Percentiles rank a stretch among this genome's conserved stretches.
Conservation (phyloP, 257 asterid genomes). For the Ligustrum vulgare region DNA sequence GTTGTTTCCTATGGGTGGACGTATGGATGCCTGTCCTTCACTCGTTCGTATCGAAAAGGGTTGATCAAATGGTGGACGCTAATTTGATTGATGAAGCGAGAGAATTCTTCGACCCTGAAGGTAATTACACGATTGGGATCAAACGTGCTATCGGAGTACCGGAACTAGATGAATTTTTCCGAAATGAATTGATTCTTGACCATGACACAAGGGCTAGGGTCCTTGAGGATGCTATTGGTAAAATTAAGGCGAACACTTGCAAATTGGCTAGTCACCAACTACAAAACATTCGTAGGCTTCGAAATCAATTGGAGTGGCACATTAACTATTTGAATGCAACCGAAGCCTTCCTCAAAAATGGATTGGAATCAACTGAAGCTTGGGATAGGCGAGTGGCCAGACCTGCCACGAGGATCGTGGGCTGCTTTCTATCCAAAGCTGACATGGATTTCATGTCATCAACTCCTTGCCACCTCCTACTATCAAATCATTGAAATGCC, state of each 20-base stretch:
- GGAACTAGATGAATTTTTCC: constrained; percentile 57
- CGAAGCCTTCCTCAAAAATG: constrained; percentile 56
- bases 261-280: constrained; percentile 52
- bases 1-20: constrained; percentile 73
- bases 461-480: constrained; percentile 25
- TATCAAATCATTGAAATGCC: background rate
- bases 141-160: constrained; percentile 78
- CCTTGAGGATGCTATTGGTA: constrained; percentile 44
- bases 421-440: constrained; percentile 37
- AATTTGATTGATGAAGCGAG: constrained; percentile 63
- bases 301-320: constrained; percentile 42
- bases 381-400: constrained; percentile 62
- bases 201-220: constrained; percentile 14
- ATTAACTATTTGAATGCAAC: constrained; percentile 70
- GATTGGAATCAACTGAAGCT: constrained; percentile 44
- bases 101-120: constrained; percentile 46
- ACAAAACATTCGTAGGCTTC: constrained; percentile 53
- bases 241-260: constrained; percentile 61
- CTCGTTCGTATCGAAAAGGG: constrained; percentile 56
- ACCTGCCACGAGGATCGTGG: constrained; percentile 51
- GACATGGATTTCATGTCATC: constrained; percentile 27
- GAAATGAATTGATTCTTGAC: constrained; percentile 22
- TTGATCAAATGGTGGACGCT: constrained; percentile 58
- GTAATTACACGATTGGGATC: constrained; percentile 58
- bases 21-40: constrained; percentile 48